Base-by-base conservation (phyloP, 1,284 basidiomycete genomes). In the Porphyrellus sp. region DNA sequence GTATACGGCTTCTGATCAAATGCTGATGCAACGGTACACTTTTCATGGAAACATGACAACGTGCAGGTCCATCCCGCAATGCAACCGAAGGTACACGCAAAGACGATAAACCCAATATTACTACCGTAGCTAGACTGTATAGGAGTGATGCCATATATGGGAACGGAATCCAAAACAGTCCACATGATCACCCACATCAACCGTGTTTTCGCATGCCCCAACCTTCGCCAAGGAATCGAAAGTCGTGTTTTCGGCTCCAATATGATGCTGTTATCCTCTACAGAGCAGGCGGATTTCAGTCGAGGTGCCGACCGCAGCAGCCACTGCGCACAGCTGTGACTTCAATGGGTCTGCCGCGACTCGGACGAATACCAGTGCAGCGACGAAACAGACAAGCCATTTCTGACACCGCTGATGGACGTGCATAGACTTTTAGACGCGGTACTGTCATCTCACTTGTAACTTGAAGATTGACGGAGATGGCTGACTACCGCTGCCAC, bases 91-190 rank as follows among this genome's bases (percentile, higher is more conserved):
- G n/a, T n/a, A n/a, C 28, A 12, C 28, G 28, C 28, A 12, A 28
- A 12, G 28, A 6, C 28, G 7, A 28, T 7, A 12, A 7, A 7
- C 28, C 12, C 7, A 7, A 6, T 28, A 28, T 28, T 28, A 7
- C 28, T 12, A 28, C 12, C 13, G 18, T 20, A 20, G 8, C 8
- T 11, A 38, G 8, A 20, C 8, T 23, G 21, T 13, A 28, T 18
- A 68, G 63, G 65, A 59, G 62, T 24, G 15, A 52, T 52, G 11
- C 42, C 41, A 42, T 49, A 39, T 66, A 51, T 54, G 59, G 61
- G 18, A 59, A 46, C 9, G 23, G 31, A 33, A 31, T 37, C 49
- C 11, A 55, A 64, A 63, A 46, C 25, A 27, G 59, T 44, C 24
- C 13, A 37, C 28, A 25, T 30, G 52, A 57, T 62, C 34, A 60